A percentile compares a stretch with the other conserved stretches of the same genome.
Conservation (phyloP, 345 rosid genomes). For the Gossypium raimondii region DNA sequence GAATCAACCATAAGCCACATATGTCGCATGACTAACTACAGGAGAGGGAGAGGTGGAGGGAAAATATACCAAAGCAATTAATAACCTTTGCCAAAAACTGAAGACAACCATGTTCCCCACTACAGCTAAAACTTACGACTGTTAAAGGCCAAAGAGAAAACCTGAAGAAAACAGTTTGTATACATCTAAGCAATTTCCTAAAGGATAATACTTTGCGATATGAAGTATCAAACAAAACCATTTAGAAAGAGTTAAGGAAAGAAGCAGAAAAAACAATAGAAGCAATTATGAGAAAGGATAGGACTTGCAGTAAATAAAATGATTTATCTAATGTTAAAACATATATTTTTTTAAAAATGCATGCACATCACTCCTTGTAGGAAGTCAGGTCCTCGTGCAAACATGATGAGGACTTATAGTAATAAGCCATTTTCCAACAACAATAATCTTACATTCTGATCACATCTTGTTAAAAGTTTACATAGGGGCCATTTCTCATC, state of each 20-base stretch:
- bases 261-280: neutral
- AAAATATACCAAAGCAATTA: neutral
- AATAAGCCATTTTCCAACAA: neutral
- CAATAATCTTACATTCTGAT: neutral
- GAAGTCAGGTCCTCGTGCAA: neutral
- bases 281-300: neutral
- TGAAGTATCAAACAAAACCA: slow-evolving; percentile 4
- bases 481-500: neutral
- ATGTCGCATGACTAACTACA: neutral
- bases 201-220: neutral
- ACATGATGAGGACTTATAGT: neutral
- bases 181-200: neutral
- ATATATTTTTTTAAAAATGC: neutral
- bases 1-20: slow-evolving; percentile 8
- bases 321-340: neutral
- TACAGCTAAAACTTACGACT: slow-evolving; percentile 14
- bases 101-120: neutral
- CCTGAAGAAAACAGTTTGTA: neutral
- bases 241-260: neutral
- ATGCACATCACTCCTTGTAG: neutral
- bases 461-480: neutral
- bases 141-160: neutral
- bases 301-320: slow-evolving; percentile 1
- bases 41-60: neutral
- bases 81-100: neutral